Conservation (phyloP, 345 rosid genomes). For the Lenwebbia sp. region DNA sequence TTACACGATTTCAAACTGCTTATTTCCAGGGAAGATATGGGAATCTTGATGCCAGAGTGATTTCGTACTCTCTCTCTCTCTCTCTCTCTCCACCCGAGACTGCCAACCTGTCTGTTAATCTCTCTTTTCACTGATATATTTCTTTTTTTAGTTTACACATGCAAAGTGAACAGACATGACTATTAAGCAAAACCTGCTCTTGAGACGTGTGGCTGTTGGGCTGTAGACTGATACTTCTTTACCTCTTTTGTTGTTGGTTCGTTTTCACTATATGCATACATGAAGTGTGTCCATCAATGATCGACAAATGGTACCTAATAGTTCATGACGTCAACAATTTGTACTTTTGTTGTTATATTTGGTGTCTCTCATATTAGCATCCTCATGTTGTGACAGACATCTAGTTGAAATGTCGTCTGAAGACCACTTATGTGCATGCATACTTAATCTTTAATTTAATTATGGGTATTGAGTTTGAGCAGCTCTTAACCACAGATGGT, state of each 20-base stretch:
- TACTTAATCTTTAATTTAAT: background rate
- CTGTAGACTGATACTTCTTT: background rate
- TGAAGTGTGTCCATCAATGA: background rate
- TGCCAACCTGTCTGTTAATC: background rate
- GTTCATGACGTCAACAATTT: background rate
- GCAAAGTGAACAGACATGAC: background rate
- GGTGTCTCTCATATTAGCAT: background rate
- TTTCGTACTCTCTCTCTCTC: constrained; percentile 63
- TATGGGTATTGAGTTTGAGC: background rate
- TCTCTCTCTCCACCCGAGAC: background rate
- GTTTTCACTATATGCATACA: background rate
- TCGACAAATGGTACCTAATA: background rate
- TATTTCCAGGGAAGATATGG: constrained; percentile 96
- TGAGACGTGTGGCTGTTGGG: background rate
- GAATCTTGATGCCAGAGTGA: constrained; percentile 85
- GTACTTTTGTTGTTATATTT: background rate
- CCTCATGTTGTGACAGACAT: background rate
- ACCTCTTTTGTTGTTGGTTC: background rate
- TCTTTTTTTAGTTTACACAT: background rate
- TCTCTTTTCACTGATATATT: background rate
- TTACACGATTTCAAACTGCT: constrained; percentile 88
- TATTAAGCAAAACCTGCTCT: background rate
- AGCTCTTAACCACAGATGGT: background rate
- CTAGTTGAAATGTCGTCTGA: background rate
- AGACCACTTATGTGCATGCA: background rate